phyloP scores from a whole-genome alignment of 805 yeast genomes.

The Starmerella floricola region DNA sequence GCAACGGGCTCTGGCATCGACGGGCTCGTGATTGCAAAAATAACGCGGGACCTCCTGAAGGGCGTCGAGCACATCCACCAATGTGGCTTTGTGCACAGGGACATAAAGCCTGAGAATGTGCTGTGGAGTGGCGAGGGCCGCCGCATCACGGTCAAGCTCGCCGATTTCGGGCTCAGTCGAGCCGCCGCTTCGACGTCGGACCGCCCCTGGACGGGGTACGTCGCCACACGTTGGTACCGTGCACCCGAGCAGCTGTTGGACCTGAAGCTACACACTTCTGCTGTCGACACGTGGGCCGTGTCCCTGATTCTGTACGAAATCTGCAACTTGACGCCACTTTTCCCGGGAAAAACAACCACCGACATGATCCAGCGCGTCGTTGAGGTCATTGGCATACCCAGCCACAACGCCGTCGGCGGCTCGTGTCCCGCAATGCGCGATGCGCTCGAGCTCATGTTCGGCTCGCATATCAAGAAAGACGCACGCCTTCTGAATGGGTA shows the following conservation, averaged over 20 bases:
- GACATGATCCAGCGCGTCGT: conserved; percentile 68
- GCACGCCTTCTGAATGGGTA: background rate
- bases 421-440: conserved; percentile 21
- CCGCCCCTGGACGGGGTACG: conserved; percentile 62
- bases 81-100: conserved; percentile 66
- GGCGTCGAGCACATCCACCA: conserved; percentile 77
- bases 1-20: background rate
- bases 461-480: background rate
- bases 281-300: conserved; percentile 86
- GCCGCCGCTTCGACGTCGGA: conserved; percentile 42
- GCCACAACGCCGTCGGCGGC: conserved; percentile 22
- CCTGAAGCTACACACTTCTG: conserved; percentile 50
- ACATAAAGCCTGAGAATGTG: conserved; percentile 87
- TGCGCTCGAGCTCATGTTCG: conserved; percentile 21
- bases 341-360: conserved; percentile 69
- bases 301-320: conserved; percentile 71
- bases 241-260: conserved; percentile 69
- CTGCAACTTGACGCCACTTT: conserved; percentile 61
- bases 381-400: conserved; percentile 64
- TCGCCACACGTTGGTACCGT: conserved; percentile 93
- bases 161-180: conserved; percentile 91
- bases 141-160: conserved; percentile 58
- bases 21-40: conserved; percentile 1
- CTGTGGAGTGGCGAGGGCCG: conserved; percentile 49
- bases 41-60: conserved; percentile 34